Evolutionary conservation across 306 rosid genomes (phyloP), one percentile per base, ranked within the genome.

Genomic region (Carpinus viminea): DNA sequence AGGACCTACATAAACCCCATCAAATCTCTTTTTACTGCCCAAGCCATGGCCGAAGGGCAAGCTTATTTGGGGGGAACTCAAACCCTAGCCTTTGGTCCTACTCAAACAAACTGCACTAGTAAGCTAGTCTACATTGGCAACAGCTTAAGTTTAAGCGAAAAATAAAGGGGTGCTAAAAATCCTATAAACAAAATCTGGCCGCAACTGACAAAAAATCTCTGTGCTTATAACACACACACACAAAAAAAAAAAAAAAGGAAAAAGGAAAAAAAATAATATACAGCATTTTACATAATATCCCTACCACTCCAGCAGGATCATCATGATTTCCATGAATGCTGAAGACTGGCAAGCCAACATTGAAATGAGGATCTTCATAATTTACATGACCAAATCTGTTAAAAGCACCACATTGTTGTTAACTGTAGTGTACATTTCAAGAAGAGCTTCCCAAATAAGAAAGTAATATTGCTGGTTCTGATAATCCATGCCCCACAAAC

Each of bases 241-340:
- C 70, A 56, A 20, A 12, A 61, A 6, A 54, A n/a, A 79, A 21
- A 60, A 24, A 26, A 75, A 43, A 54, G 4, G 5, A 24, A n/a
- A n/a, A n/a, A n/a, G n/a, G n/a, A 6, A 54, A n/a, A 79, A 43
- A 21, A 61, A 10, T 34, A 18, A 12, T 13, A 12, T 45, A 13
- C 8, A 50, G 26, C 31, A 75, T 76, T 77, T 54, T 48, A 74
- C 21, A 72, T 12, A 76, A 64, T 54, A 81, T 54, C 41, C 90
- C 87, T 94, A 94, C 98, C 97, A 95, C 98, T 85, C 98, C 98
- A 50, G 98, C 98, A 15, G 98, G 98, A 85, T 95, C 98, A 11
- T 95, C 98, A 45, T 95, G 98, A 79, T 95, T 95, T 80, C 98
- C 98, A 80, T 95, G 98, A 86, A 95, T 95, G 55, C 93, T 92